phyloP scores from a whole-genome alignment of 495 filamentous ascomycete species.

The Penicillium macrosclerotiorum region DNA sequence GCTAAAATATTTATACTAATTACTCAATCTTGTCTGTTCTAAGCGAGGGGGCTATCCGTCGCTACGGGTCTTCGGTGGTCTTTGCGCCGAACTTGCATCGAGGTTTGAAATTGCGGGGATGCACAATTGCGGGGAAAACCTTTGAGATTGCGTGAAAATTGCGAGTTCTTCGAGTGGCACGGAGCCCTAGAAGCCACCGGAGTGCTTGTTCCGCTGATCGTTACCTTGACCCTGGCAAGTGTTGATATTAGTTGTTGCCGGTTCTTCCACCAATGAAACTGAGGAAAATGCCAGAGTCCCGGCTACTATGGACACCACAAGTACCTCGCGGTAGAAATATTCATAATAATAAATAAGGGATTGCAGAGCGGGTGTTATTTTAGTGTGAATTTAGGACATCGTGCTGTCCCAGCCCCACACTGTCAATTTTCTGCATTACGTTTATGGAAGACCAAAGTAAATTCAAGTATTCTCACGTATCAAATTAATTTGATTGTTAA shows the following conservation, averaged over 20 bases:
- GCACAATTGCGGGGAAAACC: constrained; percentile 10
- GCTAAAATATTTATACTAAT: too few species aligned
- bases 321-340: too few species aligned
- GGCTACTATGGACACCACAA: too few species aligned
- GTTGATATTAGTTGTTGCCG: background rate
- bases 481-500: too few species aligned
- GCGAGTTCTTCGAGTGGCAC: constrained; percentile 1
- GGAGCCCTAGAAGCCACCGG: constrained; percentile 4
- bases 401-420: too few species aligned
- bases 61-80: constrained; percentile 6
- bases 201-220: constrained; percentile 17
- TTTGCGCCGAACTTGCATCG: constrained; percentile 11
- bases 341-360: too few species aligned
- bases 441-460: too few species aligned
- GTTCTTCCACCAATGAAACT: constrained; percentile 23
- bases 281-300: too few species aligned
- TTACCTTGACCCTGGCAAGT: constrained; percentile 7
- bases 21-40: background rate
- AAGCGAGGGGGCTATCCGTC: background rate
- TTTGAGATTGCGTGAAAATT: background rate
- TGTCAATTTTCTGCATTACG: too few species aligned
- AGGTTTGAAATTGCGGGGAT: constrained; percentile 5
- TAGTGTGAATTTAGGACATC: too few species aligned
- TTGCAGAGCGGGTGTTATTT: too few species aligned
- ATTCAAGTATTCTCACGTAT: too few species aligned